Evolutionary conservation across 2,329 filamentous ascomycete genomes (phyloP).

Genomic region (Trichoderma citrinoviride): DNA sequence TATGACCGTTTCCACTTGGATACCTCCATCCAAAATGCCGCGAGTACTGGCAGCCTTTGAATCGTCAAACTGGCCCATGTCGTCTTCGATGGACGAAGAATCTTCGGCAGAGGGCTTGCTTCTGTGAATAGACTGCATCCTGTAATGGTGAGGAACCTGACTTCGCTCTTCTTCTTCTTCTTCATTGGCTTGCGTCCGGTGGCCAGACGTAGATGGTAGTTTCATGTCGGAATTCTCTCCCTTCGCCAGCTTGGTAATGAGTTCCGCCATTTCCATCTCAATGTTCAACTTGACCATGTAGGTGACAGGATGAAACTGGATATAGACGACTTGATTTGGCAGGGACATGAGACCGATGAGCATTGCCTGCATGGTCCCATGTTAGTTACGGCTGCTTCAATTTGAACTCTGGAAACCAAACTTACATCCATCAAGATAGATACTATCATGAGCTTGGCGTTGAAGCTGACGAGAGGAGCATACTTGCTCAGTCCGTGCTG

Average conservation of each 20-base stretch:
- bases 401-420: neutral
- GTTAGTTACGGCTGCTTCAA: neutral
- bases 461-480: constrained; percentile 48
- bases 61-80: constrained; percentile 2
- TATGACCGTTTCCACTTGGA: constrained; percentile 11
- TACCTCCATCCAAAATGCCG: neutral
- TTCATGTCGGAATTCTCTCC: neutral
- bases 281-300: constrained; percentile 54
- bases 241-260: constrained; percentile 44
- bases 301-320: constrained; percentile 51
- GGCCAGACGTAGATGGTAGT: neutral
- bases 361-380: neutral
- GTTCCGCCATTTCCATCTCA: constrained; percentile 51
- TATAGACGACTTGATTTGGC: constrained; percentile 38
- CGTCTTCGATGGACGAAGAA: constrained; percentile 8
- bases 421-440: constrained; percentile 50
- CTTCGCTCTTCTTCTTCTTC: neutral
- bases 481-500: constrained; percentile 51
- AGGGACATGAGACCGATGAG: constrained; percentile 18
- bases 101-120: neutral
- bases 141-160: neutral
- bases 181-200: neutral
- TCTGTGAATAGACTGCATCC: neutral
- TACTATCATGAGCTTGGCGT: constrained; percentile 47
- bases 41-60: constrained; percentile 1